Evolutionary conservation across 2,329 filamentous ascomycete genomes (phyloP), one percentile per base, ranked within the genome.

Genomic region (Verticillium nubilum): DNA sequence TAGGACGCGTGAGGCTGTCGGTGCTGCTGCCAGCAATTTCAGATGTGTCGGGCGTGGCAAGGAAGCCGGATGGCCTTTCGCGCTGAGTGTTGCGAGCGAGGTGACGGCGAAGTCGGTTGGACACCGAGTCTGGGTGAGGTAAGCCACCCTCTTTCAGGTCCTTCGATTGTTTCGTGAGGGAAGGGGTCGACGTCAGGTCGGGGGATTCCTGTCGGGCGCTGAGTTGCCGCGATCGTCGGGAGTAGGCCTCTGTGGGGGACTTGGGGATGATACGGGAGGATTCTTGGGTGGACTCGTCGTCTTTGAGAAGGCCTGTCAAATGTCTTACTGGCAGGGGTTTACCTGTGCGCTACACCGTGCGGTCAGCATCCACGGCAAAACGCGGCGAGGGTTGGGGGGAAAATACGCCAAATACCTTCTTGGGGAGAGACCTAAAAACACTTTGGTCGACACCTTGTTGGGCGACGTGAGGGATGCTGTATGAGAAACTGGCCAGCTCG

Each of bases 401-500:
- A 52, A 15, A 15, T 27, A 17, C 19, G 15, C 19, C 17, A 17
- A 27, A 15, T 54, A 63, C 62, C 54, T 58, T 62, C 33, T 56
- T 63, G 56, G 59, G 27, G 15, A 62, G 54, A 17, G 58, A 33
- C 5, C 54, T 54, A 25, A 60, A 58, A 15, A 33, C 23, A 15
- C 37, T 50, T 27, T 54, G 56, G 33, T 63, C 62, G 26, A 58
- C n/a, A 10, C 31, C 31, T 54, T 23, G 26, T 25, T 86, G 78
- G 58, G 88, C 84, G 52, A 86, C 84, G 54, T 85, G 84, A 35
- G 90, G 77, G 57, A 83, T 64, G 33, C 88, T 86, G 67, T 96
- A 93, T 47, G 84, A 87, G 70, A 98, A 89, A 59, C 86, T 87
- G 63, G 86, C 86, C 61, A 99, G 78, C 57, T 90, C 87, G 17